These are phyloP conservation scores for Galeopsis tetrahit DNA, from an alignment of 257 asterid genomes.

Conservation along the genomic window DNA sequence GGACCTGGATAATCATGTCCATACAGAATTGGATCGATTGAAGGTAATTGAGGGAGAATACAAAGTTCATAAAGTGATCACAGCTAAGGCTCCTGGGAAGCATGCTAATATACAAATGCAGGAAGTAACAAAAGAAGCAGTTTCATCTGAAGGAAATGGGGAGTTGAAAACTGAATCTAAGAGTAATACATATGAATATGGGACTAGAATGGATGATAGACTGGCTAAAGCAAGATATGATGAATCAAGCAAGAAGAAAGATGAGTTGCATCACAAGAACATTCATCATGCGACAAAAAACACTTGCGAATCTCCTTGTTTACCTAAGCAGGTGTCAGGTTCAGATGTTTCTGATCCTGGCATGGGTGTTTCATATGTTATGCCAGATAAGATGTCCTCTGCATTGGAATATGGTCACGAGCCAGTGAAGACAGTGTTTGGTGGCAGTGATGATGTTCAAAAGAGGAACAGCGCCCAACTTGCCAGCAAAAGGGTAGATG, in stretches of 20 bases:
- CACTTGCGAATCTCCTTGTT: constrained; percentile 31
- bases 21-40: constrained; percentile 39
- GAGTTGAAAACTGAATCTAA: constrained; percentile 36
- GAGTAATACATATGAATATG: constrained; percentile 36
- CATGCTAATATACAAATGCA: constrained; percentile 35
- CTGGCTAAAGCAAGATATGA: constrained; percentile 40
- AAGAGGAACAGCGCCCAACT: constrained; percentile 37
- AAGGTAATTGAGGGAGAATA: constrained; percentile 37
- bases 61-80: constrained; percentile 30
- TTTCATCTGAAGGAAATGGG: constrained; percentile 40
- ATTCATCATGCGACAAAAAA: constrained; percentile 26
- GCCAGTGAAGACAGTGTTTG: constrained; percentile 30
- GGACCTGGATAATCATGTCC: constrained; percentile 35
- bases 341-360: constrained; percentile 39
- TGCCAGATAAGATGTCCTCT: constrained; percentile 38
- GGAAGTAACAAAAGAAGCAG: constrained; percentile 38
- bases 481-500: constrained; percentile 41
- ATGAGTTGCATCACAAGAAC: constrained; percentile 39
- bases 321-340: constrained; percentile 37
- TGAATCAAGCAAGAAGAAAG: constrained; percentile 38
- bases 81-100: constrained; percentile 36
- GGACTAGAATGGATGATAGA: constrained; percentile 34
- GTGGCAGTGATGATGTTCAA: constrained; percentile 30
- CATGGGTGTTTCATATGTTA: constrained; percentile 34
- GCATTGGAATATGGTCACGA: constrained; percentile 36